Conservation (phyloP, 148 eudicot species). For the Rhododendron mucronatum region DNA sequence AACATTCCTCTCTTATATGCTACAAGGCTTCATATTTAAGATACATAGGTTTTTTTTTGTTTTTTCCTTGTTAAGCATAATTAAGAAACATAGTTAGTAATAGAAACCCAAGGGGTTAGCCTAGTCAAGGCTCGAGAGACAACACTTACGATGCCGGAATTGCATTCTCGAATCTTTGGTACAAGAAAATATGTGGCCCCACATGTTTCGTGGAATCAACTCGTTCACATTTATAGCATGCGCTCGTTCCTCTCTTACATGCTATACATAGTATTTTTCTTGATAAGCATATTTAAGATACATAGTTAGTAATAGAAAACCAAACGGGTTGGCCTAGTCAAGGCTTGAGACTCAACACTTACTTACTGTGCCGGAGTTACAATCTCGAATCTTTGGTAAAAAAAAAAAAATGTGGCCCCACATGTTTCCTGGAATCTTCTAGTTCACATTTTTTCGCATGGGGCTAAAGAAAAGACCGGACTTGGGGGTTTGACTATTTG, state of each 20-base stretch:
- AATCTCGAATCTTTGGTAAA: not conserved
- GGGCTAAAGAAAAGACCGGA: not conserved
- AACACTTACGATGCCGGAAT: not conserved
- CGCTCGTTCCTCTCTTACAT: not conserved
- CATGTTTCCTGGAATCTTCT: not conserved
- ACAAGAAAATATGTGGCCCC: not conserved
- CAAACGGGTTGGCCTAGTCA: not conserved
- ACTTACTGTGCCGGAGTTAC: not conserved
- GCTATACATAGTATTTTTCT: too few species aligned
- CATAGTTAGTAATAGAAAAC: not conserved
- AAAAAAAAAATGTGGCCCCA: not conserved
- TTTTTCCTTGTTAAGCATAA: too few species aligned
- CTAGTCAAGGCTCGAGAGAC: not conserved
- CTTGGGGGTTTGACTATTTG: not conserved
- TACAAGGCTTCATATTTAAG: slow-evolving; percentile 3
- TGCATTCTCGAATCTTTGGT: not conserved
- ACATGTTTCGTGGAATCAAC: not conserved
- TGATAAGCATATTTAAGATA: too few species aligned
- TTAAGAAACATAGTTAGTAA: not conserved
- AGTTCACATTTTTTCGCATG: not conserved
- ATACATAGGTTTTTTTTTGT: not conserved
- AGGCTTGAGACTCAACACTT: not conserved
- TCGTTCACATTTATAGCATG: not conserved
- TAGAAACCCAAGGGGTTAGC: not conserved
- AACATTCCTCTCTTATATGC: not conserved